These are phyloP conservation scores for Fraxinus angustifolia DNA, from an alignment of 305 asterid genomes.

Conservation along the genomic window DNA sequence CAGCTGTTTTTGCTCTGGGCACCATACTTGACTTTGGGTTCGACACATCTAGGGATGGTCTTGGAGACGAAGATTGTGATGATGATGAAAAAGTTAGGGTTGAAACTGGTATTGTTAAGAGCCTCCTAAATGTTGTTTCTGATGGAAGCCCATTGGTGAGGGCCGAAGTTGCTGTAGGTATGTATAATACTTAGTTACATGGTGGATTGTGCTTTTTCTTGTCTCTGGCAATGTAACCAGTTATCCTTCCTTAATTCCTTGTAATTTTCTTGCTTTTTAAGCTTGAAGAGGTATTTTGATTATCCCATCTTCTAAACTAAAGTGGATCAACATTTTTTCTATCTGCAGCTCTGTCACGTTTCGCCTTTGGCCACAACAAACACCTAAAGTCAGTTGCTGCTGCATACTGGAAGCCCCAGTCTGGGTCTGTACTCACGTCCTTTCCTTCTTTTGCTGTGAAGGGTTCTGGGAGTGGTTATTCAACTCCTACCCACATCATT, in stretches of 20 bases:
- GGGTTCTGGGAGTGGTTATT: constrained; percentile 77
- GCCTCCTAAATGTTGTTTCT: constrained; percentile 73
- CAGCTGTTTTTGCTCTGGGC: constrained; percentile 93
- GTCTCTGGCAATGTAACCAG: neutral
- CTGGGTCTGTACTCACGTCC: constrained; percentile 68
- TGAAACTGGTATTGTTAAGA: constrained; percentile 67
- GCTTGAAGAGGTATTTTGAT: neutral
- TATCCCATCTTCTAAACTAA: neutral
- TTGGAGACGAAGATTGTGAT: constrained; percentile 79
- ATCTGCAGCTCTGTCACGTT: constrained; percentile 89
- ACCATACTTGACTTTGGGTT: constrained; percentile 79
- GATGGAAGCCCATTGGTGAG: constrained; percentile 99
- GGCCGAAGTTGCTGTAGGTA: constrained; percentile 97
- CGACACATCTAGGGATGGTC: constrained; percentile 71
- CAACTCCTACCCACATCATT: constrained; percentile 75
- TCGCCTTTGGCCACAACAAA: constrained; percentile 32
- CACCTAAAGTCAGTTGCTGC: constrained; percentile 92
- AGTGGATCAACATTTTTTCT: neutral
- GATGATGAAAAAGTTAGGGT: constrained; percentile 87
- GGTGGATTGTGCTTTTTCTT: neutral
- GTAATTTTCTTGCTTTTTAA: neutral
- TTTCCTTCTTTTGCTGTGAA: constrained; percentile 73
- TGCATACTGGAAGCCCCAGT: constrained; percentile 83
- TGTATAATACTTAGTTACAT: constrained; percentile 19
- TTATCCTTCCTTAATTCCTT: constrained; percentile 5